Evolutionary conservation across 2,329 filamentous ascomycete species (phyloP).

Genomic region (Ceratocystis cacaofunesta): DNA sequence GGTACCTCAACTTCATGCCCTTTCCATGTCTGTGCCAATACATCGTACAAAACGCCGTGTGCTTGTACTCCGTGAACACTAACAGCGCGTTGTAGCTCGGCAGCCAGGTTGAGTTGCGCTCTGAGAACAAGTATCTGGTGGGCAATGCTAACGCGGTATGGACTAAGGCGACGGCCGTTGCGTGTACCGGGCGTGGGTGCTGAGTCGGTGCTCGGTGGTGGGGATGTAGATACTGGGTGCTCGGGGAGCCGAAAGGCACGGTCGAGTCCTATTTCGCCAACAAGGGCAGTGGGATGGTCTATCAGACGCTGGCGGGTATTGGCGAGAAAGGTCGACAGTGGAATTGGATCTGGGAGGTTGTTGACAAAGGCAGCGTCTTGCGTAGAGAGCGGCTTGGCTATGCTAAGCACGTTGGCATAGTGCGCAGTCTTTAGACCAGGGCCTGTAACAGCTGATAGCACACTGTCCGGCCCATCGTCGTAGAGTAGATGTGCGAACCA

Average conservation of each 20-base stretch:
- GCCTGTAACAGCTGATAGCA: neutral
- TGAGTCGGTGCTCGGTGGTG: neutral
- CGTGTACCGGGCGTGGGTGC: slow-evolving; percentile 51
- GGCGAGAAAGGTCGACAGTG: slow-evolving; percentile 42
- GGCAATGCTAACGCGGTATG: slow-evolving; percentile 49
- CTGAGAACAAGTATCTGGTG: slow-evolving; percentile 55
- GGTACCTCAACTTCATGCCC: slow-evolving; percentile 50
- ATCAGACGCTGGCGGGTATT: slow-evolving; percentile 42
- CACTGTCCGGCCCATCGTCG: slow-evolving; percentile 32
- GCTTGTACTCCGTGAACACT: slow-evolving; percentile 64
- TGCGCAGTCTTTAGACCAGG: slow-evolving; percentile 29
- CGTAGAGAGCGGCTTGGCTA: slow-evolving; percentile 32
- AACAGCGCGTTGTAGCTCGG: slow-evolving; percentile 47
- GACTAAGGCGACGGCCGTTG: slow-evolving; percentile 52
- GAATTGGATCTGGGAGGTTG: slow-evolving; percentile 42
- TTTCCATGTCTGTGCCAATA: slow-evolving; percentile 51
- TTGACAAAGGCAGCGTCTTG: slow-evolving; percentile 33
- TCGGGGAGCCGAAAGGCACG: slow-evolving; percentile 58
- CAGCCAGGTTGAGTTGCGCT: slow-evolving; percentile 57
- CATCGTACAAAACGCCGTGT: slow-evolving; percentile 54
- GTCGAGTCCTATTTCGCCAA: slow-evolving; percentile 68
- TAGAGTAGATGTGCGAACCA: slow-evolving; percentile 74
- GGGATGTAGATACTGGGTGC: slow-evolving; percentile 19
- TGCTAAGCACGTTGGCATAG: slow-evolving; percentile 50
- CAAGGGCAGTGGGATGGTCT: slow-evolving; percentile 45